These are phyloP conservation scores for Lipomyces lipofer DNA, from an alignment of 805 yeast genomes.

Conservation along the genomic window DNA sequence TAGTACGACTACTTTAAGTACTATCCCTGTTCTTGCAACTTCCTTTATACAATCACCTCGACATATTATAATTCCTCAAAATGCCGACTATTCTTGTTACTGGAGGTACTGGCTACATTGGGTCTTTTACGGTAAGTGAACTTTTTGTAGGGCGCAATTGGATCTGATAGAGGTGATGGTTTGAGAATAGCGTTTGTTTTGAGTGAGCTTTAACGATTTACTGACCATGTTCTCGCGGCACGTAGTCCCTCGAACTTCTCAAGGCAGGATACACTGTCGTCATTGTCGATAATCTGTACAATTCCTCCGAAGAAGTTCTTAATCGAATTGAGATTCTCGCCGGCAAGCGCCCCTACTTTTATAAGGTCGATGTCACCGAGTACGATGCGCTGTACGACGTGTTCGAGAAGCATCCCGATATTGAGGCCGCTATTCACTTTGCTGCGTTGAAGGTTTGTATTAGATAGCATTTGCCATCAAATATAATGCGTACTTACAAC, in stretches of 20 bases:
- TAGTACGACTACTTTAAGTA: too few species aligned
- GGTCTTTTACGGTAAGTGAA: conserved; percentile 66
- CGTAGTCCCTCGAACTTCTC: conserved; percentile 51
- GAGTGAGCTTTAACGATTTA: not conserved
- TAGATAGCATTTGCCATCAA: too few species aligned
- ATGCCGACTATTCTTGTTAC: conserved; percentile 73
- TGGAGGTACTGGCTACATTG: conserved; percentile 87
- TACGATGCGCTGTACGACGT: conserved; percentile 48
- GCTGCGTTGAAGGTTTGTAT: conserved; percentile 81
- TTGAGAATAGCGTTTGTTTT: not conserved
- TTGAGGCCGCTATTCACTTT: conserved; percentile 69
- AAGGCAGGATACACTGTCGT: conserved; percentile 66
- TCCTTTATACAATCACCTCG: too few species aligned
- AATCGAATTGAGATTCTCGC: conserved; percentile 60
- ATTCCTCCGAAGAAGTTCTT: conserved; percentile 66
- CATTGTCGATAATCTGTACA: conserved; percentile 68
- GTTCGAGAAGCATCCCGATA: conserved; percentile 49
- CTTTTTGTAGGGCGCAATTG: too few species aligned
- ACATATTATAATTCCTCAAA: too few species aligned
- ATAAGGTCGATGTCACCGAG: conserved; percentile 59
- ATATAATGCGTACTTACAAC: too few species aligned
- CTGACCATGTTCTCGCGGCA: not conserved
- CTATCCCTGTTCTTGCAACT: too few species aligned
- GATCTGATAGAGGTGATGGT: too few species aligned
- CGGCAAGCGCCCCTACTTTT: conserved; percentile 48